Base-by-base conservation (phyloP, 1,284 basidiomycete genomes). In the Prillingera fragicola region DNA sequence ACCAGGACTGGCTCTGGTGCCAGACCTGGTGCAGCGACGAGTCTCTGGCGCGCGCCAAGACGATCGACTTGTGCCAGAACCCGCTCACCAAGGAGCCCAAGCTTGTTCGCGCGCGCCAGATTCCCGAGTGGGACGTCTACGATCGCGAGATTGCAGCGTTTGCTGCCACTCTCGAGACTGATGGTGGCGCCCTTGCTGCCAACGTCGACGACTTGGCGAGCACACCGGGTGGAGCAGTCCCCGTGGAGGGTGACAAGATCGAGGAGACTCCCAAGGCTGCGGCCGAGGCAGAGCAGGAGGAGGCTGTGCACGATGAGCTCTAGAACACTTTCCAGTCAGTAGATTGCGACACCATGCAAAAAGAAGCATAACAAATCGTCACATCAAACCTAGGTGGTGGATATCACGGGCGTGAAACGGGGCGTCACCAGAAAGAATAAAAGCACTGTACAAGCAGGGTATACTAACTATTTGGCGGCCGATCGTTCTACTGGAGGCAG, bases 81-180 rank as follows among this genome's bases (percentile, higher is more conserved):
- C 87, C 88, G 10, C 75, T 90, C 41, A 92, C 89, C 84, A 94
- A 95, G 81, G 92, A 97, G 66, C 92, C 92, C 3, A 98, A 98
- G 69, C 77, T 98, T 8, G 80, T 83, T 8, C 79, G 94, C 25
- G 95, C 94, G 1, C 80, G 92, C 28, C 83, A 92, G 60, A 96
- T 98, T 41, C 92, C 94, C 0, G 94, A 98, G 69, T 98, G 94
- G 95, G 90, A 92, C 49, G 78, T 78, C 34, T 96, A 96, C 62
- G 94, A 97, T 51, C 58, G 53, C 38, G 69, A 72, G 45, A 67
- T 72, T n/a, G 69, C 69, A 7, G 48, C 70, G 22, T 87, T 92
- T 54, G 80, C 83, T 1, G 77, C 80, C 15, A 74, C 77, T 38
- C 73, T 89, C 29, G 48, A 53, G 24, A 45, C 42, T n/a, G 43